Percentiles rank a stretch among this genome's conserved stretches.
Evolutionary conservation across 805 yeast species (phyloP).

Genomic region (Metschnikowia orientalis): DNA sequence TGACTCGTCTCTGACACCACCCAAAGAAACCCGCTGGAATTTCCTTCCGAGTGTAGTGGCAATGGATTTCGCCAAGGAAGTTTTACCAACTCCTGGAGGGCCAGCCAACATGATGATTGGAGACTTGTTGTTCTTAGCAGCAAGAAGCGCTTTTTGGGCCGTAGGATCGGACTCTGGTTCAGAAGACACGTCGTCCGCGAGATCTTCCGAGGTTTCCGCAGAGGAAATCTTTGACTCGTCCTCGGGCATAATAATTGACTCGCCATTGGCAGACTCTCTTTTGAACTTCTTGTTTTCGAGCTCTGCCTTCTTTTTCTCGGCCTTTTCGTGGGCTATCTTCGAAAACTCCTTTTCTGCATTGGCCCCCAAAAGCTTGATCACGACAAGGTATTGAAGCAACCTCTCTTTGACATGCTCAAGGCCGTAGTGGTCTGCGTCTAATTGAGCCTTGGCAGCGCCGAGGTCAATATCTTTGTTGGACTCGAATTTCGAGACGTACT

Average conservation of each 20-base stretch:
- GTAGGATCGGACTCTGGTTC: constrained; percentile 14
- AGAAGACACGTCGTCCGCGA: constrained; percentile 10
- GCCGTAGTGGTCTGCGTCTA: constrained; percentile 79
- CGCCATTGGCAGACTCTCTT: constrained; percentile 19
- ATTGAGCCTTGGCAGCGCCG: constrained; percentile 45
- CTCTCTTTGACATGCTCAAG: constrained; percentile 69
- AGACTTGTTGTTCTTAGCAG: constrained; percentile 42
- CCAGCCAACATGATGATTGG: constrained; percentile 83
- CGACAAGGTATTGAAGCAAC: constrained; percentile 74
- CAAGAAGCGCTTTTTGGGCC: constrained; percentile 13
- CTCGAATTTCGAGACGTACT: constrained; percentile 26
- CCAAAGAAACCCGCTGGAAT: constrained; percentile 76
- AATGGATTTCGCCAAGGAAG: constrained; percentile 78
- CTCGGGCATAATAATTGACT: constrained; percentile 32
- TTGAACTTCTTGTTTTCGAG: constrained; percentile 16
- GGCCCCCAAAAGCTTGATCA: constrained; percentile 53
- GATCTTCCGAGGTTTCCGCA: constrained; percentile 22
- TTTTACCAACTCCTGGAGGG: constrained; percentile 93
- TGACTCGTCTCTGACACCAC: constrained; percentile 85
- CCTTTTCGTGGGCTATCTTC: constrained; percentile 8
- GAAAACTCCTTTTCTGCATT: constrained; percentile 29
- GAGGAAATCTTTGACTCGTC: constrained; percentile 30
- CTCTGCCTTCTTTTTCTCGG: constrained; percentile 8
- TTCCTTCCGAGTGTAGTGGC: constrained; percentile 70
- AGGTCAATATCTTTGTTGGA: constrained; percentile 48